phyloP scores from a whole-genome alignment of 441 rosid species.

The Syzygium malaccense region DNA sequence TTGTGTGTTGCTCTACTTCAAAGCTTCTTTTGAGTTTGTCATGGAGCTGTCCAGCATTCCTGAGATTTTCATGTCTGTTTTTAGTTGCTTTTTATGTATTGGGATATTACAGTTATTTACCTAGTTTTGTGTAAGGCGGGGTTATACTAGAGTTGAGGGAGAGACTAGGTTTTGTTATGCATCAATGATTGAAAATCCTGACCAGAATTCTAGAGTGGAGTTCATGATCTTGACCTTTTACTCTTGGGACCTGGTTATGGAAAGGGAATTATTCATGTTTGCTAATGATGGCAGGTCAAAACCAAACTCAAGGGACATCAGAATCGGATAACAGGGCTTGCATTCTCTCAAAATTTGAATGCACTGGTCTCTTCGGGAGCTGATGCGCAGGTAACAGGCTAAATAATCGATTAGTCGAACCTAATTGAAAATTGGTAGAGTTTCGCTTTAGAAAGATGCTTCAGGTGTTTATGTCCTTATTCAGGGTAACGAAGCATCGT shows the following conservation, averaged over 20 bases:
- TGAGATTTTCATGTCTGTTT: neutral
- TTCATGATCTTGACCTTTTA: neutral
- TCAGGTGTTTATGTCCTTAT: neutral
- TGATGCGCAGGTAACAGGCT: conserved; percentile 58
- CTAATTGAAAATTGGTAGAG: neutral
- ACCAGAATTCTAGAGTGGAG: neutral
- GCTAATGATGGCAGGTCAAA: conserved; percentile 45
- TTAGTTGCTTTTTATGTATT: neutral
- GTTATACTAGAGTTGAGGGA: neutral
- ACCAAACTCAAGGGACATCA: conserved; percentile 79
- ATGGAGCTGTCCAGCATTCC: neutral
- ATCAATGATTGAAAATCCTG: neutral
- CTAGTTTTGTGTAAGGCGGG: neutral
- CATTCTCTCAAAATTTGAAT: conserved; percentile 60
- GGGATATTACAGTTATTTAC: neutral
- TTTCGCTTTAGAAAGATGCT: neutral
- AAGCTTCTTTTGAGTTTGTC: neutral
- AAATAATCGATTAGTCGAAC: neutral
- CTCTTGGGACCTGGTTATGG: neutral
- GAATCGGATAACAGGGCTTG: conserved; percentile 65
- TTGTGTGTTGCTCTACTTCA: neutral
- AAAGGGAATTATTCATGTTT: neutral
- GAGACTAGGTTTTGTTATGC: neutral
- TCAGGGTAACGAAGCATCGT: neutral
- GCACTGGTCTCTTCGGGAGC: conserved; percentile 71